Base-by-base conservation (phyloP, 768 basidiomycete genomes). In the Boletus sensibilis region DNA sequence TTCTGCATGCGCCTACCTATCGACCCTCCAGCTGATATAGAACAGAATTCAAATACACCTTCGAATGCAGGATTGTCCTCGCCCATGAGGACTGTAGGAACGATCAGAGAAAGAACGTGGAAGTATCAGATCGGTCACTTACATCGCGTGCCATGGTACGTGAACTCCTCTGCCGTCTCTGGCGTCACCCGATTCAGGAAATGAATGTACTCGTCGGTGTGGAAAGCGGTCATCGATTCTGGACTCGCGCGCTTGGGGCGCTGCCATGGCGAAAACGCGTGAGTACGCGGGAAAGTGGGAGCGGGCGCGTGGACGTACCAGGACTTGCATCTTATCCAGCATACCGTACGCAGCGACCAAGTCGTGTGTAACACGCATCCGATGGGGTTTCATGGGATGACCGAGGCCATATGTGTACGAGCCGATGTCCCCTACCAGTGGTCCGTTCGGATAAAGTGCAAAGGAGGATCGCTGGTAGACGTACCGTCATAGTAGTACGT, bases 31-130 rank as follows among this genome's bases (percentile, higher is more conserved):
- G 97, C 94, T 0, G 93, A 95, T 53, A 98, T 94, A 5, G 94
- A 89, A 69, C 94, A 96, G 64, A 98, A 99, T 64, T 99, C 97
- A 62, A 94, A 98, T 0, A 98, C 74, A 0, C 96, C 97, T 64
- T 98, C 97, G 59, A 96, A 99, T 1, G 94, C 83, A 9, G 96
- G 97, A 66, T 97, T 98, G 70, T 98, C 97, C 53, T 97, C 94
- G 37, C 94, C 94, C 23, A 91, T 81, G 44, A 81, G 67, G 62
- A 81, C 81, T 80, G 65, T 18, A 8, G 10, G 38, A 14, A 16
- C 31, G 18, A 59, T 52, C 49, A 63, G 52, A 45, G 29, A 39
- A 50, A 35, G 9, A n/a, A n/a, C 18, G 14, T 5, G 43, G 8
- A 34, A 50, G 14, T 7, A 29, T 13, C 20, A 4, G 34, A n/a